Evolutionary conservation across 2,329 filamentous ascomycete species (phyloP).

Genomic region (Fusarium paranaense): DNA sequence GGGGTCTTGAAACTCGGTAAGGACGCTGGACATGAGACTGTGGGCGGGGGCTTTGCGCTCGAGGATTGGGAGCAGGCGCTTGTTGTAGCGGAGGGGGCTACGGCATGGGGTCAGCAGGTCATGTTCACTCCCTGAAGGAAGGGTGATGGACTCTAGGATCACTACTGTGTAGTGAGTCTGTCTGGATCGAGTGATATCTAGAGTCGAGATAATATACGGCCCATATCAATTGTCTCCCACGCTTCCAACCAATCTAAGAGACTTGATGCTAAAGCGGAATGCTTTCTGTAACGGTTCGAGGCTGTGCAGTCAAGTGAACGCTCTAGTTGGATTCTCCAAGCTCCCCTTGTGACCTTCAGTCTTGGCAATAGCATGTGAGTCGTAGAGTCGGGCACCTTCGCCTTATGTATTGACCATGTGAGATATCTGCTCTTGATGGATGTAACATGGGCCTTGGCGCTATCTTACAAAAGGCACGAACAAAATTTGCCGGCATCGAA

Average conservation of each 20-base stretch:
- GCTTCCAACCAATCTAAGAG: neutral
- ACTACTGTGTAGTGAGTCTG: neutral
- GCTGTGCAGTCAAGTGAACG: neutral
- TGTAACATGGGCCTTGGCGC: neutral
- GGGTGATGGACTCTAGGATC: neutral
- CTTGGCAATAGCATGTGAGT: neutral
- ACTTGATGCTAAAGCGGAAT: neutral
- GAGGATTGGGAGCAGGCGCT: constrained; percentile 28
- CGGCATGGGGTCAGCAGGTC: constrained; percentile 30
- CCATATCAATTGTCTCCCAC: neutral
- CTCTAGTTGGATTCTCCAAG: neutral
- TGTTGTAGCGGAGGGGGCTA: constrained; percentile 8
- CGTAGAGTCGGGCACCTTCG: neutral
- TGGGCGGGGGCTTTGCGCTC: constrained; percentile 7
- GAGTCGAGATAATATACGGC: neutral
- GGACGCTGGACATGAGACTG: constrained; percentile 25
- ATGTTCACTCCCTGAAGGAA: constrained; percentile 5
- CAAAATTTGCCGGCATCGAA: neutral
- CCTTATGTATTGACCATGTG: too few relatives aligned
- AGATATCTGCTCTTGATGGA: neutral
- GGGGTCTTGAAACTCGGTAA: constrained; percentile 25
- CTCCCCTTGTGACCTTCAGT: neutral
- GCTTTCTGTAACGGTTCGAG: neutral
- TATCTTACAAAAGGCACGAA: neutral
- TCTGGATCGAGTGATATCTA: neutral